Percentiles rank a stretch among this genome's conserved stretches.
phyloP scores from a whole-genome alignment of 75 land plant species.

The Azolla pinnata region DNA sequence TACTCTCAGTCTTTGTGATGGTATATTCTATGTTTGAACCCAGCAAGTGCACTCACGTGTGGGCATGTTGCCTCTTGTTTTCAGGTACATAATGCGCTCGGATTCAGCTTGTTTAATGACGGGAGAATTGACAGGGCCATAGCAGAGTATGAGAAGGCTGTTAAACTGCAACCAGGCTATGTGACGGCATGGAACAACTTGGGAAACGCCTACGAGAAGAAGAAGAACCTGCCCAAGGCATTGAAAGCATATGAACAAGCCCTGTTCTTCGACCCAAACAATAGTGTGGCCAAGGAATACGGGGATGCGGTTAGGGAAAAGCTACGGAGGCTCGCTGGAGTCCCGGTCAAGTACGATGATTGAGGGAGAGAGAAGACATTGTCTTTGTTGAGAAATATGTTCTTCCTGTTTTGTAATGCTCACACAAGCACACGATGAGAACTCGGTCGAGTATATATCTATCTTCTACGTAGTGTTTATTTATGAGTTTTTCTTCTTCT shows the following conservation, averaged over 20 bases:
- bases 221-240: constrained; percentile 58
- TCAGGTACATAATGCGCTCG: constrained; percentile 94
- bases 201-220: constrained; percentile 88
- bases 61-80: constrained; percentile 2
- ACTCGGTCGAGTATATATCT: too few species aligned
- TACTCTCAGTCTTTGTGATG: too few species aligned
- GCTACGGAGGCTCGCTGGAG: constrained; percentile 52
- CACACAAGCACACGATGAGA: too few species aligned
- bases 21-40: too few species aligned
- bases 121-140: constrained; percentile 73
- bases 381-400: too few species aligned
- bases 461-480: too few species aligned
- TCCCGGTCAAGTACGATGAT: constrained; percentile 45
- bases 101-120: constrained; percentile 76
- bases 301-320: constrained; percentile 53
- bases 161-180: constrained; percentile 92
- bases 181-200: constrained; percentile 98
- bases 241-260: constrained; percentile 87
- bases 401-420: too few species aligned
- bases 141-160: constrained; percentile 73
- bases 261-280: constrained; percentile 86
- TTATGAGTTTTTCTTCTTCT: too few species aligned
- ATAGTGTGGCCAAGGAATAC: constrained; percentile 59
- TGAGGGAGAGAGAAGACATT: too few species aligned
- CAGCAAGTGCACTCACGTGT: too few species aligned